phyloP scores from a whole-genome alignment of 805 yeast species.

The Candida golubevii region DNA sequence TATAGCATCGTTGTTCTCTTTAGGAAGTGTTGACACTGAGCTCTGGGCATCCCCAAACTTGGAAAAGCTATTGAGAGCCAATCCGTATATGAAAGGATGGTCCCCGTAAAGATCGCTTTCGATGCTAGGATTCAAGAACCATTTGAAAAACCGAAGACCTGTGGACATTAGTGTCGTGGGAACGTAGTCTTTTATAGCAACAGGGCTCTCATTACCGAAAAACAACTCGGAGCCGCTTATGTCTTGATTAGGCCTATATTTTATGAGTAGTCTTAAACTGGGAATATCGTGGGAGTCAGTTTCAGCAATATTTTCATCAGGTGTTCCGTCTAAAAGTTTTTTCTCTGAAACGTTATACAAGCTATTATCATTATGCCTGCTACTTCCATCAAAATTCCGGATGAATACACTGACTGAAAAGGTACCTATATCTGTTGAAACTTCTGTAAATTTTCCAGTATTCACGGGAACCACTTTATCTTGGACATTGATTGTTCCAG shows the following conservation, averaged over 20 bases:
- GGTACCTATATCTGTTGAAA: conserved; percentile 37
- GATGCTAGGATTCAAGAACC: conserved; percentile 60
- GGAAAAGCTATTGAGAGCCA: conserved; percentile 55
- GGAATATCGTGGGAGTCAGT: conserved; percentile 12
- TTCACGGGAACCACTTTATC: conserved; percentile 42
- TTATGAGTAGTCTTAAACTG: conserved; percentile 31
- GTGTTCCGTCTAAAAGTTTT: conserved; percentile 22
- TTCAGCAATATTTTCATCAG: not conserved
- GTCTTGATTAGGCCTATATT: conserved; percentile 38
- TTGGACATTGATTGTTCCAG: conserved; percentile 22
- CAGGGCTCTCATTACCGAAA: conserved; percentile 67
- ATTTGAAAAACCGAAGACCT: conserved; percentile 53
- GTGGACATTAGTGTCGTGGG: conserved; percentile 47
- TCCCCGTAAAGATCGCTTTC: conserved; percentile 59
- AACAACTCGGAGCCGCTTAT: conserved; percentile 50
- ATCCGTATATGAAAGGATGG: conserved; percentile 60
- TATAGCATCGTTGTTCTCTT: conserved; percentile 23
- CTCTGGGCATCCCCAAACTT: conserved; percentile 29
- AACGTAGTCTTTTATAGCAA: conserved; percentile 53
- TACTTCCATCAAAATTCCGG: conserved; percentile 44
- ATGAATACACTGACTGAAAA: conserved; percentile 41
- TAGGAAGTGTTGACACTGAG: conserved; percentile 4
- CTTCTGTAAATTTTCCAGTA: conserved; percentile 29
- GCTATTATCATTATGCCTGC: conserved; percentile 31
- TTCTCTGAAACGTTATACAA: conserved; percentile 27